Evolutionary conservation across 1,284 basidiomycete genomes (phyloP).

Genomic region (Ustilago shanxiensis): DNA sequence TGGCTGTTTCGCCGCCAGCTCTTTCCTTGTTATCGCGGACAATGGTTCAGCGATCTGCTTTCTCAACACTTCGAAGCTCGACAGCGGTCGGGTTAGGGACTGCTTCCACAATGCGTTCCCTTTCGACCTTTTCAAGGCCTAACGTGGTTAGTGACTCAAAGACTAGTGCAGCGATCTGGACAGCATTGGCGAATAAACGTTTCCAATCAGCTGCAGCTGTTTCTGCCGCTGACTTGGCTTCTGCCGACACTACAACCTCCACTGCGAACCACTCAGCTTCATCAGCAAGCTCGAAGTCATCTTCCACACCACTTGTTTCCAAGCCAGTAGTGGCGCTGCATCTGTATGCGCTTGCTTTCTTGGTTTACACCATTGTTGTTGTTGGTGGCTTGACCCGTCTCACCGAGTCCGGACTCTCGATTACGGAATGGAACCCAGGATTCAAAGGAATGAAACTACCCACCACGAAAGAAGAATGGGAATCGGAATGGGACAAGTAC

Average conservation of each 20-base stretch:
- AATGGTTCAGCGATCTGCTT: slow-evolving; percentile 1
- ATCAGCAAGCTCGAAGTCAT: background rate
- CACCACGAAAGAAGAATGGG: slow-evolving; percentile 82
- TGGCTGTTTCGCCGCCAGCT: slow-evolving; percentile 2
- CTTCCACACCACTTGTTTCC: slow-evolving; percentile 72
- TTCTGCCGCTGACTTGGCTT: background rate
- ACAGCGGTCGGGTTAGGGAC: slow-evolving; percentile 5
- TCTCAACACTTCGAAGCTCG: background rate
- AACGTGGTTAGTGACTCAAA: background rate
- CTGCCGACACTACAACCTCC: background rate
- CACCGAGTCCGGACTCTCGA: slow-evolving; percentile 96
- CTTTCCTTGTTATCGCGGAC: background rate
- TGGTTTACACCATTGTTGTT: slow-evolving; percentile 92
- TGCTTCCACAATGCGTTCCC: background rate
- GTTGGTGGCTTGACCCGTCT: slow-evolving; percentile 96
- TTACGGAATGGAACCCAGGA: slow-evolving; percentile 94
- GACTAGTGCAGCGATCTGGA: background rate
- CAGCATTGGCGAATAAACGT: slow-evolving; percentile 5
- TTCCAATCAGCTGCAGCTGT: slow-evolving; percentile 25
- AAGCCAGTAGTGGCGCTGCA: slow-evolving; percentile 81
- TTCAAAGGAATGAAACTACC: slow-evolving; percentile 90
- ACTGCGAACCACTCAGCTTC: background rate
- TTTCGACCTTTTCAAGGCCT: background rate
- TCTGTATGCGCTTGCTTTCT: slow-evolving; percentile 83
- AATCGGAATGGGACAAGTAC: slow-evolving; percentile 93